Conservation (phyloP, 805 yeast species). For the Pichia scutulata region DNA sequence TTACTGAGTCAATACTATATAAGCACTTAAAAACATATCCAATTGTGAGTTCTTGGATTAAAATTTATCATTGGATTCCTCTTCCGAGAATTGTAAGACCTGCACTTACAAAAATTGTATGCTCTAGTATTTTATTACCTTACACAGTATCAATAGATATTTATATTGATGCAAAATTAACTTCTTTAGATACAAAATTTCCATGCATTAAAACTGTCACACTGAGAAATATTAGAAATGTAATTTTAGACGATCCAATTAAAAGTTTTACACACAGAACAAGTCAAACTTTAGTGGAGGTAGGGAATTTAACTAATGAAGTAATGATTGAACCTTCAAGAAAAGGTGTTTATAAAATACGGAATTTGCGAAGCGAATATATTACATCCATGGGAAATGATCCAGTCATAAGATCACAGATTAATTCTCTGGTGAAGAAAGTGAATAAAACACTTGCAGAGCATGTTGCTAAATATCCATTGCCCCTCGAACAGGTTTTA, state of each 20-base stretch:
- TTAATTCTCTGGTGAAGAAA: slow-evolving; percentile 59
- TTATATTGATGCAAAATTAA: slow-evolving; percentile 43
- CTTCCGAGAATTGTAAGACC: slow-evolving; percentile 22
- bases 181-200: slow-evolving; percentile 44
- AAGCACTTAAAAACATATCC: slow-evolving; percentile 43
- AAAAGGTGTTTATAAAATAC: slow-evolving; percentile 37
- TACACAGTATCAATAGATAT: slow-evolving; percentile 35
- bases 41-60: slow-evolving; percentile 31
- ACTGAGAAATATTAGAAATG: slow-evolving; percentile 39
- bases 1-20: slow-evolving; percentile 26
- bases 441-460: slow-evolving; percentile 47
- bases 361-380: slow-evolving; percentile 24
- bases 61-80: slow-evolving; percentile 21
- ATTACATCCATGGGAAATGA: slow-evolving; percentile 35
- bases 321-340: slow-evolving; percentile 40
- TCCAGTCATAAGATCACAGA: slow-evolving; percentile 51
- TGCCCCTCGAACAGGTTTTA: slow-evolving; percentile 27
- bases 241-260: slow-evolving; percentile 38
- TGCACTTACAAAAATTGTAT: slow-evolving; percentile 18
- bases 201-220: slow-evolving; percentile 56
- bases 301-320: slow-evolving; percentile 21
- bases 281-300: slow-evolving; percentile 8
- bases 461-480: slow-evolving; percentile 27
- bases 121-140: slow-evolving; percentile 16
- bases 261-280: slow-evolving; percentile 8